A percentile compares a stretch with the other conserved stretches of the same genome.
These are phyloP conservation scores for Trichoderma cornu-damae DNA, from an alignment of 2,329 filamentous ascomycete genomes.

Conservation along the genomic window DNA sequence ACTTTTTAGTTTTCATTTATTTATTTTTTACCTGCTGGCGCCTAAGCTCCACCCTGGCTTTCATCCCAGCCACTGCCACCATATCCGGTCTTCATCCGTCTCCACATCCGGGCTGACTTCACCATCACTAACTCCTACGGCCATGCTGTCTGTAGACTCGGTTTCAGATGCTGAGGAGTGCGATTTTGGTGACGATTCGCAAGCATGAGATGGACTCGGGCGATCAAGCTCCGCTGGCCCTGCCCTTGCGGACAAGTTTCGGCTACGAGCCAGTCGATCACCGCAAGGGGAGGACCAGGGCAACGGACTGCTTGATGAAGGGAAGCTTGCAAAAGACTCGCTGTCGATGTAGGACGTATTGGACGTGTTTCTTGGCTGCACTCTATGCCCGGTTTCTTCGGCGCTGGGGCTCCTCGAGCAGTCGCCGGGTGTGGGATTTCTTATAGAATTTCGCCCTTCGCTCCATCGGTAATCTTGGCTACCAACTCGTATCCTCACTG, in stretches of 20 bases:
- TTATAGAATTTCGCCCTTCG: slow-evolving; percentile 25
- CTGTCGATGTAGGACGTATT: background rate
- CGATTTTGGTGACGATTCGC: background rate
- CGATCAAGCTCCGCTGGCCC: background rate
- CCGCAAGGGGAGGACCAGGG: background rate
- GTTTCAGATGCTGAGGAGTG: background rate
- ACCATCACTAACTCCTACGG: background rate
- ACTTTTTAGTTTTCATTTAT: too few species aligned
- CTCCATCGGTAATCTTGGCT: slow-evolving; percentile 30
- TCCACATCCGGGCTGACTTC: background rate
- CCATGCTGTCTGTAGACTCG: background rate
- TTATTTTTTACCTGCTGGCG: background rate
- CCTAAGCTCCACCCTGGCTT: background rate
- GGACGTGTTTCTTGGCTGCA: background rate
- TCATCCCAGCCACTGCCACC: background rate
- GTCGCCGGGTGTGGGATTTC: slow-evolving; percentile 18
- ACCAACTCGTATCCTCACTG: slow-evolving; percentile 29
- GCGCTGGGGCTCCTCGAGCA: background rate
- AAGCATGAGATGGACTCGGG: background rate
- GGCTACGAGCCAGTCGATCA: background rate
- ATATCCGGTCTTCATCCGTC: background rate
- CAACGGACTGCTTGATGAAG: background rate
- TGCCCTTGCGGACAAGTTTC: background rate
- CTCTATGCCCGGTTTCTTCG: background rate
- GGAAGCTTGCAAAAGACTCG: background rate